Evolutionary conservation across 495 filamentous ascomycete species (phyloP).

Genomic region (Tuber borchii): DNA sequence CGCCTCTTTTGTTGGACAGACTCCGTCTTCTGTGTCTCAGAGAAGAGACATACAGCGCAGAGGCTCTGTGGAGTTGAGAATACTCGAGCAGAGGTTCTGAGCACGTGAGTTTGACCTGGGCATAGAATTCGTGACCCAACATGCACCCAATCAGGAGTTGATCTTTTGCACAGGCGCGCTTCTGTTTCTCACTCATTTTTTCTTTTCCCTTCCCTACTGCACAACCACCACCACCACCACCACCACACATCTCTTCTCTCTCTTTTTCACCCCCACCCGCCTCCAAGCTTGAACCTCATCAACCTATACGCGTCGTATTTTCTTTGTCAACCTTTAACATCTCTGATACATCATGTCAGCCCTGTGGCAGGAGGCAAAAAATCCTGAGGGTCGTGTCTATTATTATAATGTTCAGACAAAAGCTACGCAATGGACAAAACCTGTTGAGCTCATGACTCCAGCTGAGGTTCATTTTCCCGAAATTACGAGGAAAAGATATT

Average conservation of each 20-base stretch:
- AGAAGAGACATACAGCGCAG: not conserved
- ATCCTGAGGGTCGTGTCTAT: constrained; percentile 75
- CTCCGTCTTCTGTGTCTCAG: not conserved
- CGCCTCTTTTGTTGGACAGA: constrained; percentile 1
- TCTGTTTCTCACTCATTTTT: not conserved
- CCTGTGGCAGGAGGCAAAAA: constrained; percentile 77
- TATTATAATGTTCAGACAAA: constrained; percentile 87
- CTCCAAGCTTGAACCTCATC: constrained; percentile 34
- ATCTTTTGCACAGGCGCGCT: not conserved
- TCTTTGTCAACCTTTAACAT: constrained; percentile 12
- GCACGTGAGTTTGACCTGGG: not conserved
- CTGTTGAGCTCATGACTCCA: constrained; percentile 76
- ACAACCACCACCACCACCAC: constrained; percentile 43
- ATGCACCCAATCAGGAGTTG: not conserved
- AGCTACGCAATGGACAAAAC: constrained; percentile 89
- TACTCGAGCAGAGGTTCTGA: not conserved
- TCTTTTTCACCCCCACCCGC: constrained; percentile 13
- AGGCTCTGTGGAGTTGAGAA: not conserved
- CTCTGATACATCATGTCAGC: constrained; percentile 51
- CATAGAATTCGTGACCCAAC: not conserved
- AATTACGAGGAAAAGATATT: not conserved
- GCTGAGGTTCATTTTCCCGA: constrained; percentile 58
- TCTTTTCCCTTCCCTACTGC: constrained; percentile 14
- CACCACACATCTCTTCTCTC: constrained; percentile 40
- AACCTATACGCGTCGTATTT: constrained; percentile 30